A percentile compares a stretch with the other conserved stretches of the same genome.
Evolutionary conservation across 2,329 filamentous ascomycete genomes (phyloP).

Genomic region (Fusarium metavorans): DNA sequence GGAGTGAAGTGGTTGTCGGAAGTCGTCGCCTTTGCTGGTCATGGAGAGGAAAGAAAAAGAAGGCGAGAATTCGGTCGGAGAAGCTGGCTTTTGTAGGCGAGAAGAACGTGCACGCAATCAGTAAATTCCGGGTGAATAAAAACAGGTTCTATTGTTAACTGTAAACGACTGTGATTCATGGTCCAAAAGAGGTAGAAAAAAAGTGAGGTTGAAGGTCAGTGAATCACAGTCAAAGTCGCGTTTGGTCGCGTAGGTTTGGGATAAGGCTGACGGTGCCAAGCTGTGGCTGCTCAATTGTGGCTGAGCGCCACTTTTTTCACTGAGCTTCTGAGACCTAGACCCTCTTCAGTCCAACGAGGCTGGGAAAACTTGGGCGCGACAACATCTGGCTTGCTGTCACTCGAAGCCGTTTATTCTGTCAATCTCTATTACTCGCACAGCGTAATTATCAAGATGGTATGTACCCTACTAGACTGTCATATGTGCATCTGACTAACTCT

Average conservation of each 20-base stretch:
- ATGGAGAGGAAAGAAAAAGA: background rate
- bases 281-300: conserved; percentile 34
- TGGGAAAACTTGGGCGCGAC: conserved; percentile 44
- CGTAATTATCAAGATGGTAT: conserved; percentile 44
- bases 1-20: background rate
- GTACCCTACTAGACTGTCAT: too few relatives aligned
- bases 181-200: background rate
- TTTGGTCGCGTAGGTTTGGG: conserved; percentile 8
- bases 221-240: conserved; percentile 4
- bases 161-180: background rate
- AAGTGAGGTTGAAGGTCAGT: background rate
- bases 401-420: conserved; percentile 10
- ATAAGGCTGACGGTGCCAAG: conserved; percentile 38
- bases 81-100: background rate
- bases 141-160: background rate
- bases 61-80: background rate
- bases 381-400: conserved; percentile 25
- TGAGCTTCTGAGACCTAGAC: background rate
- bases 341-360: conserved; percentile 34
- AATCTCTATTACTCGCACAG: conserved; percentile 6
- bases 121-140: background rate
- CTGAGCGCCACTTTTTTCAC: conserved; percentile 8
- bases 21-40: background rate
- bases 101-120: background rate
- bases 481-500: conserved; percentile 19